These are phyloP conservation scores for Rostrohypoxylon terebratum DNA, from an alignment of 495 filamentous ascomycete species.

Conservation along the genomic window DNA sequence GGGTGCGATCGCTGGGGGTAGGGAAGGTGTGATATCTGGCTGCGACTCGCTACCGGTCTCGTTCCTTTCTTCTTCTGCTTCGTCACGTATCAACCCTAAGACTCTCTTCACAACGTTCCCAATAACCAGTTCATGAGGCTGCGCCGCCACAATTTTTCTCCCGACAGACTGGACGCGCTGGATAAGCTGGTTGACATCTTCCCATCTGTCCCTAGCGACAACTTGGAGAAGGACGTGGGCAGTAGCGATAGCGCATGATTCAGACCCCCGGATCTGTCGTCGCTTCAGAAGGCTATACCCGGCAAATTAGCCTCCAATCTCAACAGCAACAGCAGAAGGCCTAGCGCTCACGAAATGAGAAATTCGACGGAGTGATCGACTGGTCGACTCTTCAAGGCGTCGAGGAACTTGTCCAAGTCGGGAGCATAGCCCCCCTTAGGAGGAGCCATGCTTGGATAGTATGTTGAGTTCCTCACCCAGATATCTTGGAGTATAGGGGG, in stretches of 20 bases:
- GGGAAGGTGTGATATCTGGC: conserved; percentile 40
- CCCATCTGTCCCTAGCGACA: conserved; percentile 76
- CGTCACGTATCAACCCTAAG: conserved; percentile 89
- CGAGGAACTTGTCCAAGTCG: conserved; percentile 78
- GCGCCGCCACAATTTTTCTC: conserved; percentile 77
- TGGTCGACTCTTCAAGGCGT: conserved; percentile 74
- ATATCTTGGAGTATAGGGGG: conserved; percentile 1
- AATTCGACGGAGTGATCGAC: conserved; percentile 84
- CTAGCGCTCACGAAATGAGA: conserved; percentile 76
- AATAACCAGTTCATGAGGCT: conserved; percentile 88
- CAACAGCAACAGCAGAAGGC: conserved; percentile 16
- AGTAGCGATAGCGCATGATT: conserved; percentile 90
- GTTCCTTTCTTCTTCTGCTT: conserved; percentile 82
- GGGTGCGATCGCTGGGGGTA: conserved; percentile 39
- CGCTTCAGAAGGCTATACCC: conserved; percentile 81
- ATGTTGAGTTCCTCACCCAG: not conserved
- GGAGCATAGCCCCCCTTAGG: conserved; percentile 67
- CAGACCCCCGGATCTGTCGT: conserved; percentile 85
- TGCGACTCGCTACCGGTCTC: conserved; percentile 67
- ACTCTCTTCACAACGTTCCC: conserved; percentile 94
- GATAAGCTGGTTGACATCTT: conserved; percentile 80
- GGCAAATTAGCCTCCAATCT: conserved; percentile 14
- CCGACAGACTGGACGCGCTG: conserved; percentile 81
- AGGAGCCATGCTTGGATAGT: conserved; percentile 53
- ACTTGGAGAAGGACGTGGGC: conserved; percentile 86